Evolutionary conservation across 495 filamentous ascomycete species (phyloP).

Genomic region (Aspergillus affinis): DNA sequence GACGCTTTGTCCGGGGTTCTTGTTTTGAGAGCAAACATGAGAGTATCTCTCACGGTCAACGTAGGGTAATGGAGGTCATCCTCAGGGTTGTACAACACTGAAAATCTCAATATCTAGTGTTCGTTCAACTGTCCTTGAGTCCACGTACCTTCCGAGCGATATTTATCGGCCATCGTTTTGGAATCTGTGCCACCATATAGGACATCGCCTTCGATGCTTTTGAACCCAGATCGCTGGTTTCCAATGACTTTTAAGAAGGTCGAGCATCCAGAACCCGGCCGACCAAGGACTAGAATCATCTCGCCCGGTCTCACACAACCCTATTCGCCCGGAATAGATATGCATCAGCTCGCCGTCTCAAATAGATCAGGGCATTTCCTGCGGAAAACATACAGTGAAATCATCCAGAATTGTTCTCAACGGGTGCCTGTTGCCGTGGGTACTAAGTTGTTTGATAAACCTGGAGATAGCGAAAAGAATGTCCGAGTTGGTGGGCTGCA

Average conservation of each 20-base stretch:
- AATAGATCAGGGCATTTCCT: constrained; percentile 18
- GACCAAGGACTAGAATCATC: constrained; percentile 65
- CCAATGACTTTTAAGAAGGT: constrained; percentile 70
- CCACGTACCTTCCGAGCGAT: constrained; percentile 55
- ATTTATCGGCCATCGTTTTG: constrained; percentile 60
- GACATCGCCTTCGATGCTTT: constrained; percentile 61
- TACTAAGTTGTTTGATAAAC: constrained; percentile 48
- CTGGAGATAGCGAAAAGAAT: constrained; percentile 59
- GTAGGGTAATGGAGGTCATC: constrained; percentile 77
- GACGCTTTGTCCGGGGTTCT: constrained; percentile 65
- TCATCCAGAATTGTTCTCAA: constrained; percentile 63
- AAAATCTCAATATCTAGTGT: neutral
- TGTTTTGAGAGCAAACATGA: constrained; percentile 68
- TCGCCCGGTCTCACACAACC: constrained; percentile 49
- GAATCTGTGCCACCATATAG: constrained; percentile 63
- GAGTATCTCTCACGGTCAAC: constrained; percentile 66
- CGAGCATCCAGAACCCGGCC: constrained; percentile 70
- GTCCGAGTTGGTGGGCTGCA: constrained; percentile 66
- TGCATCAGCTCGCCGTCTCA: constrained; percentile 30
- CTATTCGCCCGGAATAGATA: constrained; percentile 18
- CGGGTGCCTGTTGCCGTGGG: constrained; percentile 42
- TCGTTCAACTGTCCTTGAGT: neutral
- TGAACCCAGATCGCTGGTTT: constrained; percentile 65
- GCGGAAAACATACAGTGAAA: constrained; percentile 48
- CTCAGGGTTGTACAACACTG: constrained; percentile 65